Evolutionary conservation across 768 basidiomycete genomes (phyloP).

Genomic region (Tylopilus sp.): DNA sequence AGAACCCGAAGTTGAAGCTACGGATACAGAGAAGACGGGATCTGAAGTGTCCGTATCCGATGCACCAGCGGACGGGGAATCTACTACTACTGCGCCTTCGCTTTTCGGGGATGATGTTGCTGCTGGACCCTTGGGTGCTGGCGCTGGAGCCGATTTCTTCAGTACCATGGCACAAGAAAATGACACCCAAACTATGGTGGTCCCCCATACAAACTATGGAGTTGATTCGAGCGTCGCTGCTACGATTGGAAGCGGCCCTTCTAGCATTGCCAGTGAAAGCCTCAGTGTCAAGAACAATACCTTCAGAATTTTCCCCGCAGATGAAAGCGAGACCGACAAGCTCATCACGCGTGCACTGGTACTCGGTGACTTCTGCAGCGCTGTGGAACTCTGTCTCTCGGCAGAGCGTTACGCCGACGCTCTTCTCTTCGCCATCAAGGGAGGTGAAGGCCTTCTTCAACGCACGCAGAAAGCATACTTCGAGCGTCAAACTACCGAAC

Average conservation of each 20-base stretch:
- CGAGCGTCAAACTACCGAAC: slow-evolving; percentile 65
- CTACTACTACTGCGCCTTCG: slow-evolving; percentile 82
- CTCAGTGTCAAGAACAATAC: slow-evolving; percentile 64
- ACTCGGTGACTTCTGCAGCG: slow-evolving; percentile 91
- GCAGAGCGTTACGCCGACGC: slow-evolving; percentile 92
- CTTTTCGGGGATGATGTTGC: slow-evolving; percentile 78
- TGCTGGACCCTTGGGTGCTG: slow-evolving; percentile 56
- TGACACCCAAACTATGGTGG: slow-evolving; percentile 39
- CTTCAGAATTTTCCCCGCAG: slow-evolving; percentile 86
- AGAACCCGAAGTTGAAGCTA: slow-evolving; percentile 26
- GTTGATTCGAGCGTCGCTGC: slow-evolving; percentile 92
- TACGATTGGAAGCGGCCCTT: slow-evolving; percentile 88
- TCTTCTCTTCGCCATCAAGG: slow-evolving; percentile 87
- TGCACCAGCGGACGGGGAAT: slow-evolving; percentile 66
- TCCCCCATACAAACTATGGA: slow-evolving; percentile 78
- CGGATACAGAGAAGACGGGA: slow-evolving; percentile 35
- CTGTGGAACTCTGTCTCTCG: slow-evolving; percentile 88
- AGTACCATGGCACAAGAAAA: slow-evolving; percentile 60
- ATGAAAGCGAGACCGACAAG: slow-evolving; percentile 84
- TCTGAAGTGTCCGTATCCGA: slow-evolving; percentile 77
- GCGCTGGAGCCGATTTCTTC: slow-evolving; percentile 79
- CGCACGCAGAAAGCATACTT: slow-evolving; percentile 94
- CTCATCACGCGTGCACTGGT: slow-evolving; percentile 92
- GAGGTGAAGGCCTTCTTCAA: slow-evolving; percentile 81
- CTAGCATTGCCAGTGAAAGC: slow-evolving; percentile 58